Conservation (phyloP, 169 alveolate genomes). For the Theileria annulata region DNA sequence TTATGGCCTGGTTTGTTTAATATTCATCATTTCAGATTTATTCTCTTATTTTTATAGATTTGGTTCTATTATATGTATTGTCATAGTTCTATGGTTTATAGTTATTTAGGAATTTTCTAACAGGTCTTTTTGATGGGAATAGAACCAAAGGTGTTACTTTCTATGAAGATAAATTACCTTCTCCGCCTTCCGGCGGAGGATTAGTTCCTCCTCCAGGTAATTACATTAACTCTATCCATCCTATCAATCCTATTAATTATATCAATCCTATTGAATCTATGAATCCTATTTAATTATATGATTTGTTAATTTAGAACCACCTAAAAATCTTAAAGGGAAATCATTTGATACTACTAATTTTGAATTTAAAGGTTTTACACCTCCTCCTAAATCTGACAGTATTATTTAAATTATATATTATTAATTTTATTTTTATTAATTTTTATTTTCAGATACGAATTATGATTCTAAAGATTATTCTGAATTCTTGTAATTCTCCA, state of each 20-base stretch:
- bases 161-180: constrained; percentile 60
- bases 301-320: constrained; percentile 18
- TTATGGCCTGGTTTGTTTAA: constrained; percentile 9
- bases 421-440: not conserved
- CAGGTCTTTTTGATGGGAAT: constrained; percentile 7
- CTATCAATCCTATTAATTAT: too few relatives aligned
- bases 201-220: constrained; percentile 60
- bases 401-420: not conserved
- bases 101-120: constrained; percentile 9
- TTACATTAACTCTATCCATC: too few relatives aligned
- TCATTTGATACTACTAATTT: not conserved
- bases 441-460: constrained; percentile 18
- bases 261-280: too few relatives aligned
- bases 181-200: constrained; percentile 60
- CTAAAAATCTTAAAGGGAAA: constrained; percentile 18
- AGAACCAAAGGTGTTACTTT: constrained; percentile 21
- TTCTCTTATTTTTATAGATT: not conserved
- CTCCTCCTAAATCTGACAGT: constrained; percentile 57
- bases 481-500: constrained; percentile 29
- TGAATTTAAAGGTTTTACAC: constrained; percentile 57
- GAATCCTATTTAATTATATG: too few relatives aligned
- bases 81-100: not conserved
- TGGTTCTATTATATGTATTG: not conserved
- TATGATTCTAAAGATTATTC: constrained; percentile 57
- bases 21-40: not conserved